phyloP scores from a whole-genome alignment of 2,329 filamentous ascomycete genomes.

The Cladosporium sp. region DNA sequence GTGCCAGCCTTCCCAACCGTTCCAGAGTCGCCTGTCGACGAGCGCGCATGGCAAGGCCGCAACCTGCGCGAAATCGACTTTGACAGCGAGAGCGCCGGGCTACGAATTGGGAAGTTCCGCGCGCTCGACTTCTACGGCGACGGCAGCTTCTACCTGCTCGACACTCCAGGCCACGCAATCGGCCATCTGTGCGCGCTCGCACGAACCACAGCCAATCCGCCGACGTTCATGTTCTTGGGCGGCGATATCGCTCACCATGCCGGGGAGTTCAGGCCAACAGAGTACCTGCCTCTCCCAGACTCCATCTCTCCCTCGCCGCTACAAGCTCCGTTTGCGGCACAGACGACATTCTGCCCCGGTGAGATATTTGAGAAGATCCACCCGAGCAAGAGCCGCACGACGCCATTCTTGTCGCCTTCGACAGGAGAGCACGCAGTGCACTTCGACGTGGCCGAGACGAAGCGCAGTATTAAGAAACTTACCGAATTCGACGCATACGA shows the following conservation, averaged over 20 bases:
- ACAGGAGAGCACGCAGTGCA: slow-evolving; percentile 25
- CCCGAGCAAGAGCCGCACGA: slow-evolving; percentile 27
- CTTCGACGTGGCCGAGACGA: slow-evolving; percentile 35
- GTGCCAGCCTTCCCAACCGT: slow-evolving; percentile 45
- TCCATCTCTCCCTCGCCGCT: slow-evolving; percentile 45
- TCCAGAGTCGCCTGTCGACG: slow-evolving; percentile 36
- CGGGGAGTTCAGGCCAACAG: slow-evolving; percentile 48
- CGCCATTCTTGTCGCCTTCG: slow-evolving; percentile 33
- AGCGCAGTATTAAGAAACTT: slow-evolving; percentile 47
- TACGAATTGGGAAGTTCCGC: slow-evolving; percentile 45
- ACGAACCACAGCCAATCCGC: slow-evolving; percentile 38
- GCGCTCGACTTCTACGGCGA: slow-evolving; percentile 57
- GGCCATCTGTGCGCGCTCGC: slow-evolving; percentile 53
- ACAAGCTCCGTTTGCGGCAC: slow-evolving; percentile 11
- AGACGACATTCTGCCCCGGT: slow-evolving; percentile 40
- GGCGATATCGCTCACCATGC: slow-evolving; percentile 50
- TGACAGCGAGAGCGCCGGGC: slow-evolving; percentile 29
- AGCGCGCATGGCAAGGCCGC: slow-evolving; percentile 41
- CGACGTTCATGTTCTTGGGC: slow-evolving; percentile 51
- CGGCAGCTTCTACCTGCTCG: slow-evolving; percentile 56
- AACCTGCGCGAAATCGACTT: slow-evolving; percentile 39
- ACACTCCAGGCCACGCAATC: slow-evolving; percentile 53
- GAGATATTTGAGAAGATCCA: slow-evolving; percentile 43
- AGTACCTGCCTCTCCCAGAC: slow-evolving; percentile 42
- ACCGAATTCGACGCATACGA: slow-evolving; percentile 49